phyloP scores from a whole-genome alignment of 1,284 basidiomycete species.

The Leccinum angustisporum region DNA sequence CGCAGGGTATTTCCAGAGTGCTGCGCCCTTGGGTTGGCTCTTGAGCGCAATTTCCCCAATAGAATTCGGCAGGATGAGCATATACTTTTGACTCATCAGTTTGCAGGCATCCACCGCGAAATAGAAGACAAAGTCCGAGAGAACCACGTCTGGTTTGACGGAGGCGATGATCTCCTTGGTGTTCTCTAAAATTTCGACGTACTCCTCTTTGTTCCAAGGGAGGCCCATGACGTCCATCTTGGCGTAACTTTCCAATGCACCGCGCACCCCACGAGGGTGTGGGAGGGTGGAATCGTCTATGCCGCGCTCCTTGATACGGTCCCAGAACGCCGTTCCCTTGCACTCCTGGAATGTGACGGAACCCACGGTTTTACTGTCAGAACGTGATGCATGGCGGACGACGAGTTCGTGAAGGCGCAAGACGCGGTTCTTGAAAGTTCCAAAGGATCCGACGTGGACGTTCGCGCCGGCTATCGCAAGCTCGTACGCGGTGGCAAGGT shows the following conservation, averaged over 20 bases:
- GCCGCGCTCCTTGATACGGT: neutral
- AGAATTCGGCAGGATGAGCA: slow-evolving; percentile 2
- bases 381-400: slow-evolving; percentile 3
- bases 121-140: neutral
- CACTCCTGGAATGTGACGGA: slow-evolving; percentile 4
- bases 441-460: neutral
- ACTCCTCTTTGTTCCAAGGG: slow-evolving; percentile 2
- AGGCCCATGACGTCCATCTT: neutral
- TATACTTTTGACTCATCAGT: slow-evolving; percentile 4
- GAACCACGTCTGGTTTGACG: slow-evolving; percentile 5
- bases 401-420: slow-evolving; percentile 9
- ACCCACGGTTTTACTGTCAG: neutral
- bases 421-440: too few relatives aligned
- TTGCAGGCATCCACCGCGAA: slow-evolving; percentile 11
- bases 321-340: slow-evolving; percentile 1
- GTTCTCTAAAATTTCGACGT: neutral
- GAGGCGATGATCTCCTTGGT: slow-evolving; percentile 4
- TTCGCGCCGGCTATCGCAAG: slow-evolving; percentile 9
- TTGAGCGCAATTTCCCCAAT: neutral
- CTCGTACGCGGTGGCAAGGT: slow-evolving; percentile 13
- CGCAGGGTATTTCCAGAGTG: slow-evolving; percentile 13
- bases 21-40: neutral
- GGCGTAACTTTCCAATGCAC: slow-evolving; percentile 5
- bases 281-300: neutral
- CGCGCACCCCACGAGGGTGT: slow-evolving; percentile 4